Conservation (phyloP, 2,329 filamentous ascomycete genomes). For the Hypoxylon sp. region DNA sequence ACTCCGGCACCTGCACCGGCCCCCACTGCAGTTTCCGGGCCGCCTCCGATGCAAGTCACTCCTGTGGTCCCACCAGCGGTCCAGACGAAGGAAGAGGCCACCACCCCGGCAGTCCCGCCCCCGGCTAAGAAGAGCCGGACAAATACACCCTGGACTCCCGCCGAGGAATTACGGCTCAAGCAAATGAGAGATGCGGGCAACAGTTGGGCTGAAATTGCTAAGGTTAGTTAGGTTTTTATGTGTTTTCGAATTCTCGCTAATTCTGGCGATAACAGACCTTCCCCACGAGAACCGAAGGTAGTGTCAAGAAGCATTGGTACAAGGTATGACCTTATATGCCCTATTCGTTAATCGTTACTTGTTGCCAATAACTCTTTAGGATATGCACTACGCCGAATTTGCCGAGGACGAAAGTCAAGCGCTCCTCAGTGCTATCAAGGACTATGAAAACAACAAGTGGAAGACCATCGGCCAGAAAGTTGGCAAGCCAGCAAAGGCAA, state of each 20-base stretch:
- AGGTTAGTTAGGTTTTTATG: conserved; percentile 68
- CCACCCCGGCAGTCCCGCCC: conserved; percentile 59
- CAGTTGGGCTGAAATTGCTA: conserved; percentile 98
- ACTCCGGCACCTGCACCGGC: conserved; percentile 56
- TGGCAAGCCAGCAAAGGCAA: conserved; percentile 94
- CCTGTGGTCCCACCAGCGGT: conserved; percentile 49
- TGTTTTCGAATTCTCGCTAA: conserved; percentile 38
- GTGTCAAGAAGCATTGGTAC: conserved; percentile 99
- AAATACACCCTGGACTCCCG: conserved; percentile 98
- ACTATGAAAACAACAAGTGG: conserved; percentile 99
- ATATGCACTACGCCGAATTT: conserved; percentile 99
- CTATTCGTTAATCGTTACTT: conserved; percentile 3
- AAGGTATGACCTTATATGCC: conserved; percentile 71
- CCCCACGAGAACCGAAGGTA: conserved; percentile 92
- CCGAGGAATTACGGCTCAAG: conserved; percentile 92
- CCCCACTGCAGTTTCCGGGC: conserved; percentile 54
- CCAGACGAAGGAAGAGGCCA: conserved; percentile 53
- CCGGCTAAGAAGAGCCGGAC: conserved; percentile 92
- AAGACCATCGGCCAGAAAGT: conserved; percentile 97
- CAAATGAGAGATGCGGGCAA: conserved; percentile 92
- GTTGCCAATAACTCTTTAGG: conserved; percentile 64
- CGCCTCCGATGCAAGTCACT: conserved; percentile 53
- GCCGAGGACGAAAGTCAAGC: conserved; percentile 91
- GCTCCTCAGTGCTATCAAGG: conserved; percentile 93
- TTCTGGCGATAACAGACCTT: conserved; percentile 74